Percentiles rank a stretch among this genome's conserved stretches.
Evolutionary conservation across 495 filamentous ascomycete genomes (phyloP).

Genomic region (Aspergillus carlsbadensis): DNA sequence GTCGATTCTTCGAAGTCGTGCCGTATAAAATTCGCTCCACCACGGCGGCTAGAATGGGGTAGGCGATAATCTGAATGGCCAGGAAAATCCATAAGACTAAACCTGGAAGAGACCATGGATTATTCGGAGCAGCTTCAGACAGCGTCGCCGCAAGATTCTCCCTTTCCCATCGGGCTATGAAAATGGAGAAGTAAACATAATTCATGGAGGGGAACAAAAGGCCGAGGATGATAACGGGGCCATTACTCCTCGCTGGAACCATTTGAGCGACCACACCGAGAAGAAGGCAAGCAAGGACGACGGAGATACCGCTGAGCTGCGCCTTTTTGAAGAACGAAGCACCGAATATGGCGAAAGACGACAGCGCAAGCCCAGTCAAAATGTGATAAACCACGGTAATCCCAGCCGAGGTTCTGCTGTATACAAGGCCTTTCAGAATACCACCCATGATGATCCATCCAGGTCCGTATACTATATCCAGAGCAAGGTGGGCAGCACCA

Average conservation of each 20-base stretch:
- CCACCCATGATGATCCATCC: slow-evolving; percentile 68
- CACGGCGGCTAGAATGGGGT: slow-evolving; percentile 66
- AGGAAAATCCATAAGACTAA: slow-evolving; percentile 69
- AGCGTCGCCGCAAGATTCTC: slow-evolving; percentile 55
- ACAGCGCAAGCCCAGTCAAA: slow-evolving; percentile 61
- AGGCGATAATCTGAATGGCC: slow-evolving; percentile 69
- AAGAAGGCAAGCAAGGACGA: slow-evolving; percentile 62
- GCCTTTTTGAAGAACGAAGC: slow-evolving; percentile 74
- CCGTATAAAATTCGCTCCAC: slow-evolving; percentile 76
- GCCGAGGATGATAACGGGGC: slow-evolving; percentile 59
- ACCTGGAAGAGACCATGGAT: slow-evolving; percentile 60
- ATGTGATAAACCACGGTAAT: slow-evolving; percentile 64
- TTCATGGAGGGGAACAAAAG: slow-evolving; percentile 76
- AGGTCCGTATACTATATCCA: slow-evolving; percentile 65
- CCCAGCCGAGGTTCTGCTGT: slow-evolving; percentile 55
- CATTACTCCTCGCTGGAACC: slow-evolving; percentile 51
- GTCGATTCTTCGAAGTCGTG: slow-evolving; percentile 61
- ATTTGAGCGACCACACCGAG: slow-evolving; percentile 71
- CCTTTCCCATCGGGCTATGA: slow-evolving; percentile 66
- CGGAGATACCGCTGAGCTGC: slow-evolving; percentile 72
- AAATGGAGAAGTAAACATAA: slow-evolving; percentile 69
- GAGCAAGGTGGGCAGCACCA: slow-evolving; percentile 64
- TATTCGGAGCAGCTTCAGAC: slow-evolving; percentile 53
- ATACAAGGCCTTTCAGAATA: slow-evolving; percentile 61
- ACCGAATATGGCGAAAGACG: slow-evolving; percentile 67